These are phyloP conservation scores for Starmera quercuum DNA, from an alignment of 805 yeast genomes.

Conservation along the genomic window DNA sequence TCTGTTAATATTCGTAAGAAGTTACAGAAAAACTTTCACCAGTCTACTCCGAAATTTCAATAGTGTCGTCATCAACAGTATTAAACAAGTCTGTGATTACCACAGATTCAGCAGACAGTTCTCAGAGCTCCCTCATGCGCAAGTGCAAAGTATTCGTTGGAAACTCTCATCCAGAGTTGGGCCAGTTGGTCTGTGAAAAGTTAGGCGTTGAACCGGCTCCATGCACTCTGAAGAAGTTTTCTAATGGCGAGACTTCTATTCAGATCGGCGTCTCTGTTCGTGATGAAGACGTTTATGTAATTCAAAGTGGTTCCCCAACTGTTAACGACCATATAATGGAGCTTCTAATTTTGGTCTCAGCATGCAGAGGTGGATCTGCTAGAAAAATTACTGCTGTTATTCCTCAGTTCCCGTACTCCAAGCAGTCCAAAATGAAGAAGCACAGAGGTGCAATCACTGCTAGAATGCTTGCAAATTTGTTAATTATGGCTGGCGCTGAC, in stretches of 20 bases:
- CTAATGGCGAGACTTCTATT: constrained; percentile 96
- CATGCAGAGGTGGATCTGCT: constrained; percentile 98
- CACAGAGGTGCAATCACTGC: constrained; percentile 99
- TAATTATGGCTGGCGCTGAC: constrained; percentile 98
- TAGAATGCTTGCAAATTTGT: constrained; percentile 89
- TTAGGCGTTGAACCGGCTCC: constrained; percentile 93
- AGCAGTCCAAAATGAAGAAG: constrained; percentile 97
- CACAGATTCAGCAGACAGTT: not conserved
- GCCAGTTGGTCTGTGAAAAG: constrained; percentile 80
- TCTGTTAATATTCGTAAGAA: too few species aligned
- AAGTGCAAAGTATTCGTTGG: constrained; percentile 97
- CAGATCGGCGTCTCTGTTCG: constrained; percentile 92
- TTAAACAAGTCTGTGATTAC: constrained; percentile 4
- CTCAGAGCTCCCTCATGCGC: constrained; percentile 50
- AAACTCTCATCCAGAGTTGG: constrained; percentile 92
- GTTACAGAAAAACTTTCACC: too few species aligned
- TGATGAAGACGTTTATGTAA: constrained; percentile 93
- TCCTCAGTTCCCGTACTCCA: constrained; percentile 96
- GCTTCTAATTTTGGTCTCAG: constrained; percentile 82
- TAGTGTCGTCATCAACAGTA: constrained; percentile 2
- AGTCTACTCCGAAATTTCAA: too few species aligned
- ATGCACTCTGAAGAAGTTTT: constrained; percentile 82
- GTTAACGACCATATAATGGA: constrained; percentile 96
- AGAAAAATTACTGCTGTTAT: constrained; percentile 91
- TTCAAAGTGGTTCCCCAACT: constrained; percentile 85